Base-by-base conservation (phyloP, 345 rosid genomes). In the Gynandropsis gynandra region DNA sequence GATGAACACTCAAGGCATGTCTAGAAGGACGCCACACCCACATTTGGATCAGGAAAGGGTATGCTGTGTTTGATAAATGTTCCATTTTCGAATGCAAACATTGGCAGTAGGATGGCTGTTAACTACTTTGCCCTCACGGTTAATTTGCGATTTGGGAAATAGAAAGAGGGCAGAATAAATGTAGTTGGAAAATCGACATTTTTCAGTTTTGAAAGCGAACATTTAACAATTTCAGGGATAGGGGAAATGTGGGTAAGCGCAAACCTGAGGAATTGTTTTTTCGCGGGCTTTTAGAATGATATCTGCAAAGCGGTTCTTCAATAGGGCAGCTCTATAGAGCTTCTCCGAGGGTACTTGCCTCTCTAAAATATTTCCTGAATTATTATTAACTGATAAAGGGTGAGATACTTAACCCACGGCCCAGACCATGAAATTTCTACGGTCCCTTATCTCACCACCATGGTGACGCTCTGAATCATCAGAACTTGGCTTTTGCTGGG, bases 231-330 rank as follows among this genome's bases (percentile, higher is more conserved):
- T 24, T 24, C 2, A 2, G 29, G 29, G 36, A 37, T 15, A 19
- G 39, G 50, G 12, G 37, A 17, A 16, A 56, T 1, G 35, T 38
- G 45, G 34, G 47, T 27, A 47, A 47, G 29, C 46, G 18, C 74
- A 39, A 59, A 90, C 98, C 95, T 90, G 89, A 32, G 74, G 70
- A 44, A 87, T 86, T 9, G 95, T 72, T 70, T 87, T 92, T 50
- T 85, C 96, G 29, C 84, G 83, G 51, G 98, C 96, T 73, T 82
- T 92, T 44, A 87, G 70, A 60, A 92, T 92, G 52, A 85, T 92
- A 70, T 92, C 98, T 18, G 96, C 98, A 70, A 87, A 92, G 39
- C 92, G 83, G 35, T 68, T 82, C 73, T 78, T 84, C 68, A 92
- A 58, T 29, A 77, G 16, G 42, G 96, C 96, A 54, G 96, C 89